Conservation (phyloP, 73 alveolate species). For the Loxodes magnus region DNA sequence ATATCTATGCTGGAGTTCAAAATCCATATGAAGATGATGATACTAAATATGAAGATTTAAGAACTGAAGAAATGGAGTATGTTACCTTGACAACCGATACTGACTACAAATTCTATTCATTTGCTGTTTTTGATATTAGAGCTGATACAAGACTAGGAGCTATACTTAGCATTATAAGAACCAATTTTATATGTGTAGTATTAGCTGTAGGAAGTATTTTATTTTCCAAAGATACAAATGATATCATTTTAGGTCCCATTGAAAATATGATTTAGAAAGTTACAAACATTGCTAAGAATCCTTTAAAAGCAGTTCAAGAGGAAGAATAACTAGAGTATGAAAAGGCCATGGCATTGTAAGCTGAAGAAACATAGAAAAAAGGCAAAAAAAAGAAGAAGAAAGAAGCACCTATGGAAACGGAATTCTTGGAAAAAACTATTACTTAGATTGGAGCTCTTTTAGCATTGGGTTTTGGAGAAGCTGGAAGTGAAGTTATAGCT, state of each 20-base stretch:
- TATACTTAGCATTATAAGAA: constrained; percentile 47
- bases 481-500: constrained; percentile 92
- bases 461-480: constrained; percentile 97
- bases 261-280: constrained; percentile 73
- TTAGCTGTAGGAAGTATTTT: constrained; percentile 48
- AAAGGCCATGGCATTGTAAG: constrained; percentile 19
- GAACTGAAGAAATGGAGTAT: constrained; percentile 32
- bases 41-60: too few relatives aligned
- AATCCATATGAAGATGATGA: constrained; percentile 14
- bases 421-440: constrained; percentile 80
- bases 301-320: constrained; percentile 58
- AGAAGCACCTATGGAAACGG: constrained; percentile 68
- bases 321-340: constrained; percentile 47
- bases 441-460: constrained; percentile 89
- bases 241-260: constrained; percentile 61
- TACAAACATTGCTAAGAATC: constrained; percentile 61
- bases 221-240: constrained; percentile 57
- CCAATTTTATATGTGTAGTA: constrained; percentile 46
- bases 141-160: constrained; percentile 32
- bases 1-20: constrained; percentile 10
- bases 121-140: constrained; percentile 37
- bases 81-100: constrained; percentile 14
- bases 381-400: constrained; percentile 14
- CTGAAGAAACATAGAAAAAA: constrained; percentile 24
- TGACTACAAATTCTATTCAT: constrained; percentile 3